A percentile compares a stretch with the other conserved stretches of the same genome.
These are phyloP conservation scores for Blastobotrys muscicola DNA, from an alignment of 805 yeast species.

Conservation along the genomic window DNA sequence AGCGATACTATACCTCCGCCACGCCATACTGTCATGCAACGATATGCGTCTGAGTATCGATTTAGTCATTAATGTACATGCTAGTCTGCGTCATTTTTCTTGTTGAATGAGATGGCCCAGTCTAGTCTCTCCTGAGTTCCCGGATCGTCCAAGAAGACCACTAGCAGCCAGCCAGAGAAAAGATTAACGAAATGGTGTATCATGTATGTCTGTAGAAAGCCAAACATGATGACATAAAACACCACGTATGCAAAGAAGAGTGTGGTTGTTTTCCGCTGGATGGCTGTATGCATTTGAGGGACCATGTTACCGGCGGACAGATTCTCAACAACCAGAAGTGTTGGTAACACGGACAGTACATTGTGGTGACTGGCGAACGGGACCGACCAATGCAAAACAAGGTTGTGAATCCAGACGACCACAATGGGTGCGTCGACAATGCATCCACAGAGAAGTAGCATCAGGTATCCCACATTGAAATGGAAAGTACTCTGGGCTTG, in stretches of 20 bases:
- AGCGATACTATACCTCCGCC: too few relatives aligned
- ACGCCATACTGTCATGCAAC: too few relatives aligned
- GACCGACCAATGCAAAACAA: conserved; percentile 30
- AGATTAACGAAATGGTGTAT: conserved; percentile 67
- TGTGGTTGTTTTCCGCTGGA: conserved; percentile 20
- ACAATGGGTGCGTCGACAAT: conserved; percentile 73
- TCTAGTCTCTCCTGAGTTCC: conserved; percentile 1
- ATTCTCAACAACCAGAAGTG: conserved; percentile 23
- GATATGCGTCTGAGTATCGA: too few relatives aligned
- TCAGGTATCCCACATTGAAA: conserved; percentile 49
- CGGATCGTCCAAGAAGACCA: conserved; percentile 5
- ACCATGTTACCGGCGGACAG: conserved; percentile 40
- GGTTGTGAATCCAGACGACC: conserved; percentile 72
- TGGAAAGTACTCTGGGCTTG: conserved; percentile 31
- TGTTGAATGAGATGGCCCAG: too few relatives aligned
- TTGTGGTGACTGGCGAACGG: conserved; percentile 65
- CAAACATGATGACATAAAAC: conserved; percentile 57
- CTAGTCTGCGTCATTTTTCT: too few relatives aligned
- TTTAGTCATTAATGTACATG: too few relatives aligned
- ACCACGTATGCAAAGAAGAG: conserved; percentile 42
- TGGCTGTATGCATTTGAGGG: conserved; percentile 27
- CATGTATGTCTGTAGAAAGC: conserved; percentile 73
- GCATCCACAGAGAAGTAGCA: conserved; percentile 65
- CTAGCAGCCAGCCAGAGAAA: conserved; percentile 24
- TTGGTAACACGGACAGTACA: conserved; percentile 22